Evolutionary conservation across 805 yeast species (phyloP).

Genomic region (Saccharomycopsis malanga): DNA sequence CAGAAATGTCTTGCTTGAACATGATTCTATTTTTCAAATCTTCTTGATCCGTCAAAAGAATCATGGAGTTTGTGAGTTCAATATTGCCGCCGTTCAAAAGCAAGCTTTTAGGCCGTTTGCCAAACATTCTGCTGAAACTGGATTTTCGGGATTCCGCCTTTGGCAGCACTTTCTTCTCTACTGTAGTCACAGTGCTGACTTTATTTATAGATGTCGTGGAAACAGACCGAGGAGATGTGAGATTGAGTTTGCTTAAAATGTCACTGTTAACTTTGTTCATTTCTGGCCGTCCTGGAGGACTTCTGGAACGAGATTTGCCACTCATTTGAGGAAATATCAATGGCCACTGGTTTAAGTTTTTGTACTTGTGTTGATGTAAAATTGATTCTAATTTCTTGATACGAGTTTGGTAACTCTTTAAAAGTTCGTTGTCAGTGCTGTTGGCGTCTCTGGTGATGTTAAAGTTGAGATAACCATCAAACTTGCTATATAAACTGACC

Average conservation of each 20-base stretch:
- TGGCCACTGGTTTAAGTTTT: conserved; percentile 43
- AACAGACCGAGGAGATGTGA: conserved; percentile 9
- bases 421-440: conserved; percentile 30
- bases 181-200: conserved; percentile 17
- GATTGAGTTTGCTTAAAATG: conserved; percentile 7
- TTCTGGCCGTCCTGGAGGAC: conserved; percentile 4
- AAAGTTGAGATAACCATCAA: conserved; percentile 15
- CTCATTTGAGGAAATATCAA: conserved; percentile 6
- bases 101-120: conserved; percentile 5
- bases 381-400: conserved; percentile 72
- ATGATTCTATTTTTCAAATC: background rate
- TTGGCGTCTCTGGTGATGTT: conserved; percentile 6
- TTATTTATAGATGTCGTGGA: conserved; percentile 19
- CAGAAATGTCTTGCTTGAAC: background rate
- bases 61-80: conserved; percentile 19
- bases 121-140: conserved; percentile 15
- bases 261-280: background rate
- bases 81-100: conserved; percentile 15
- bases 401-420: conserved; percentile 61
- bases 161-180: conserved; percentile 5
- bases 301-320: conserved; percentile 11
- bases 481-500: conserved; percentile 10
- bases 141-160: background rate
- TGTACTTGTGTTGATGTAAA: conserved; percentile 65
- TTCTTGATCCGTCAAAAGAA: conserved; percentile 13